Conservation (phyloP, 345 rosid genomes). For the Carallia pectinifolia region DNA sequence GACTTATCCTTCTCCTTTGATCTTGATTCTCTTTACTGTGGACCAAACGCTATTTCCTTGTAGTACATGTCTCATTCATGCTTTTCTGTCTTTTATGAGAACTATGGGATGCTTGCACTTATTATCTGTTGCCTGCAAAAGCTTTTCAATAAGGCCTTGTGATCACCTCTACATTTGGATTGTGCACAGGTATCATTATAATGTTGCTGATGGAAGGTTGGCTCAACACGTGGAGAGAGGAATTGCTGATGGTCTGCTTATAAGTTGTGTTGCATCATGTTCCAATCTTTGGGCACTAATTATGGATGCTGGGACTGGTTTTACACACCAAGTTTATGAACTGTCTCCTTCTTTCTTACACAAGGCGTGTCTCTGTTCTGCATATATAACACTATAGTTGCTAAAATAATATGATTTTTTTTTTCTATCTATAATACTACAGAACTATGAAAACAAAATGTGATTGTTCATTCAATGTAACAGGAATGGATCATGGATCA, state of each 20-base stretch:
- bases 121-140: too few relatives aligned
- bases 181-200: conserved; percentile 31
- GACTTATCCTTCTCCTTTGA: too few relatives aligned
- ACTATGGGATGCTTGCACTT: too few relatives aligned
- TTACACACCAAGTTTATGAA: conserved; percentile 31
- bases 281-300: conserved; percentile 38
- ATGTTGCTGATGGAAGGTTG: conserved; percentile 36
- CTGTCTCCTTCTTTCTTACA: conserved; percentile 34
- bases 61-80: too few relatives aligned
- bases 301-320: conserved; percentile 38
- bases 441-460: background rate
- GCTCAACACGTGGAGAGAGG: conserved; percentile 38
- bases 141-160: too few relatives aligned
- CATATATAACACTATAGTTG: background rate
- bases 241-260: conserved; percentile 33
- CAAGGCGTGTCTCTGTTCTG: conserved; percentile 21
- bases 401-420: background rate
- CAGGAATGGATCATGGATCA: conserved; percentile 43
- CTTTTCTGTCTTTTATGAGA: too few relatives aligned
- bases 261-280: conserved; percentile 33
- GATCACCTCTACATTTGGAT: background rate
- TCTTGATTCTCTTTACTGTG: too few relatives aligned
- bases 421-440: background rate
- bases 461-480: background rate
- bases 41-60: too few relatives aligned